Evolutionary conservation across 2,329 filamentous ascomycete genomes (phyloP), one percentile per base, ranked within the genome.

Genomic region (Fusarium sublunatum): DNA sequence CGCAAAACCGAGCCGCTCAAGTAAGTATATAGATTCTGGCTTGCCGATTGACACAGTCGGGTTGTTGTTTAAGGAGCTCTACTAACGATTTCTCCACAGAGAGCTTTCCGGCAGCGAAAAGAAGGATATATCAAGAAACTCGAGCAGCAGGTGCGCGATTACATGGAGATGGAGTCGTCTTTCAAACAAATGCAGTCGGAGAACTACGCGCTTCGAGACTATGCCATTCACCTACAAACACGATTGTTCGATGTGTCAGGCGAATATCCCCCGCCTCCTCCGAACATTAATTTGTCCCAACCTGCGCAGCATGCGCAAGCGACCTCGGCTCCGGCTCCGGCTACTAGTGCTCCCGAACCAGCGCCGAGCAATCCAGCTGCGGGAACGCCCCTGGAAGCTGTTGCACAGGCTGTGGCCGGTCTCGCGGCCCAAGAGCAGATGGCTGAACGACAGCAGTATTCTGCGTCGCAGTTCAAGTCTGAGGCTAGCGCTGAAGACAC

Each of bases 81-180:
- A 25, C 73, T 75, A 66, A 76, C 72, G 36, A 22, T 44, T 35
- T 8, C 15, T 50, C 22, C 49, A 65, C 70, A 99, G 94, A 88
- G 95, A 75, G 95, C 95, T 38, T 99, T 99, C 79, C 91, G 95
- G 38, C 93, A 98, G 79, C 91, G 95, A 63, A 99, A 99, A 76
- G 95, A 99, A 78, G 91, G 92, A 41, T 97, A 99, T 76, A 99
- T 99, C 77, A 96, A 96, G 81, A 96, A 96, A 76, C 85, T 99
- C 7, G 95, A 99, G 78, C 91, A 95, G 74, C 92, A 98, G 75
- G 92, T 97, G 47, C 89, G 92, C 71, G 91, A 95, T 28, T 91
- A 88, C 66, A 84, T 87, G 68, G 84, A 87, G 15, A 86, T 97
- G 77, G 91, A 93, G 67, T 86, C 91, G 62, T 87, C 86, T 53